phyloP scores from a whole-genome alignment of 2,329 filamentous ascomycete species.

The Botrytis elliptica region DNA sequence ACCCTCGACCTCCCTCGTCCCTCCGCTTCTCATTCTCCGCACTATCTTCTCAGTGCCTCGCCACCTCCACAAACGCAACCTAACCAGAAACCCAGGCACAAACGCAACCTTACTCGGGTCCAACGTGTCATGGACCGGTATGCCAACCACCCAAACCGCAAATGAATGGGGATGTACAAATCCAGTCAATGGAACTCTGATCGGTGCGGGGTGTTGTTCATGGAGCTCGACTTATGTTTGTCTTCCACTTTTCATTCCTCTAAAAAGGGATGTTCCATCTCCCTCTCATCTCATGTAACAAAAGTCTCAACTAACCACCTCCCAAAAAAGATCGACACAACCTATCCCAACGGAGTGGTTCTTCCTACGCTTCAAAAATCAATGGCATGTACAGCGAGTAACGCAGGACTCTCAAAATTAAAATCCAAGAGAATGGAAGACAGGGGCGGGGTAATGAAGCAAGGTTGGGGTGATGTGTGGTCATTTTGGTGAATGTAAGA shows the following conservation, averaged over 20 bases:
- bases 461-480: constrained; percentile 23
- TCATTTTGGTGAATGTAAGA: neutral
- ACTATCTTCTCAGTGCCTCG: neutral
- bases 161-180: constrained; percentile 13
- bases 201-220: neutral
- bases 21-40: too few species aligned
- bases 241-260: neutral
- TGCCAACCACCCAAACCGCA: neutral
- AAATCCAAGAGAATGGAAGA: neutral
- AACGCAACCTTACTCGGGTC: constrained; percentile 8
- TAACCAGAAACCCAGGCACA: neutral
- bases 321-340: neutral
- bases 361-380: constrained; percentile 4
- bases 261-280: neutral
- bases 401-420: neutral
- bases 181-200: neutral
- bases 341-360: neutral
- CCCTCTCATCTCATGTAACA: too few species aligned
- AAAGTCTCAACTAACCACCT: neutral
- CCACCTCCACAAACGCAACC: neutral
- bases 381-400: constrained; percentile 17
- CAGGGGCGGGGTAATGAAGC: neutral
- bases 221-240: constrained; percentile 1
- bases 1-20: too few species aligned
- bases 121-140: constrained; percentile 5